phyloP scores from a whole-genome alignment of 306 rosid species.

The Quercus robur region DNA sequence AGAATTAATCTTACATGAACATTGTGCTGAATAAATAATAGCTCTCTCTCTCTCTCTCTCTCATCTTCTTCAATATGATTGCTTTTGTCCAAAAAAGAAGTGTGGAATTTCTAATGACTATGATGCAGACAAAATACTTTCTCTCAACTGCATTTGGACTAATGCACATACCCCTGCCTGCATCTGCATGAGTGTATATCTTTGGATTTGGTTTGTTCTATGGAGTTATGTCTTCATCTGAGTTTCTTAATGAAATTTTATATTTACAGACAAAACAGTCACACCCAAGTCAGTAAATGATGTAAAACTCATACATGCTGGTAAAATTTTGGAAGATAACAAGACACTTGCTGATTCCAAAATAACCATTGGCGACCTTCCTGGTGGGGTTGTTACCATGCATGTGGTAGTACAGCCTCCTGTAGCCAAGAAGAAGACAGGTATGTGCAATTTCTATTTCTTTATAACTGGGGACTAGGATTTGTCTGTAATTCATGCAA shows the following conservation, averaged over 20 bases:
- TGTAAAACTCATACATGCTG: conserved; percentile 63
- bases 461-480: neutral
- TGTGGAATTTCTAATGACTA: neutral
- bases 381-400: conserved; percentile 58
- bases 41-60: neutral
- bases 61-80: neutral
- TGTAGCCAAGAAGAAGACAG: conserved; percentile 48
- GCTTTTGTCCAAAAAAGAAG: neutral
- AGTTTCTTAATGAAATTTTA: conserved; percentile 19
- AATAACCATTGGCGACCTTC: conserved; percentile 43
- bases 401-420: conserved; percentile 68
- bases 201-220: neutral
- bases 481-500: neutral
- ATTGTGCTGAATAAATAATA: no score
- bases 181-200: neutral
- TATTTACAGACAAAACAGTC: conserved; percentile 50
- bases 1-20: no score
- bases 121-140: neutral
- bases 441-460: conserved; percentile 30
- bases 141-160: neutral
- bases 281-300: conserved; percentile 57
- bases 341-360: conserved; percentile 63
- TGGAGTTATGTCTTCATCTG: conserved; percentile 2
- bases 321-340: conserved; percentile 64
- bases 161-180: neutral